A percentile compares a stretch with the other conserved stretches of the same genome.
These are phyloP conservation scores for Saraca asoca DNA, from an alignment of 331 rosid species.

Conservation along the genomic window DNA sequence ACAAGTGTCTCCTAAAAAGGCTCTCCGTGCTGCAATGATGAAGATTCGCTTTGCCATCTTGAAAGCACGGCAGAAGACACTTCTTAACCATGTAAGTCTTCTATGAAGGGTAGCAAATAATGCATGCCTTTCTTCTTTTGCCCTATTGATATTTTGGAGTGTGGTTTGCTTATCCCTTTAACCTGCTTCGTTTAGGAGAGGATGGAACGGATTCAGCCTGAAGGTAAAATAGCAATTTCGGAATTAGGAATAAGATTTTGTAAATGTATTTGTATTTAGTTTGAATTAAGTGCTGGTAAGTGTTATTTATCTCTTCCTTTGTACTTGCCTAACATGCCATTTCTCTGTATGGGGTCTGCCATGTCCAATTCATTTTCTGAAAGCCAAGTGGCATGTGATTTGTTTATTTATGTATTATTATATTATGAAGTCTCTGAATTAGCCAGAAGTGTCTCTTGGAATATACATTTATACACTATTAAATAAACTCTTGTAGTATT, in stretches of 20 bases:
- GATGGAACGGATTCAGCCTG: conserved; percentile 67
- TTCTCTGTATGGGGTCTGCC: no score
- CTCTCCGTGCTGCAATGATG: conserved; percentile 88
- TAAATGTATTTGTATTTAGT: background rate
- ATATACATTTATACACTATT: no score
- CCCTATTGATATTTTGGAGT: background rate
- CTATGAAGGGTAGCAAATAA: background rate
- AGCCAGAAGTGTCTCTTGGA: no score
- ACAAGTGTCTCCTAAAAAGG: conserved; percentile 77
- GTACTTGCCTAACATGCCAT: no score
- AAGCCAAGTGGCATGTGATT: no score
- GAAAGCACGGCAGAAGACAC: conserved; percentile 85
- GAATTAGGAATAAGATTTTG: background rate
- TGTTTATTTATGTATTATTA: no score
- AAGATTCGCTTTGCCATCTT: conserved; percentile 90
- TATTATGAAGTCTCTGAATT: no score
- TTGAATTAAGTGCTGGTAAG: no score
- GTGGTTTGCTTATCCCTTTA: conserved; percentile 15
- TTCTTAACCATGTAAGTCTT: conserved; percentile 63
- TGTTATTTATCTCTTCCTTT: no score
- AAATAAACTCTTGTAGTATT: no score
- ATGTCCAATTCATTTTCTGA: no score
- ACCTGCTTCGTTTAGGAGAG: conserved; percentile 49
- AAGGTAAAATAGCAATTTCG: conserved; percentile 54
- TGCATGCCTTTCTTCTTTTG: conserved; percentile 7